Conservation (phyloP, 805 yeast species). For the Barnettozyma pratensis region DNA sequence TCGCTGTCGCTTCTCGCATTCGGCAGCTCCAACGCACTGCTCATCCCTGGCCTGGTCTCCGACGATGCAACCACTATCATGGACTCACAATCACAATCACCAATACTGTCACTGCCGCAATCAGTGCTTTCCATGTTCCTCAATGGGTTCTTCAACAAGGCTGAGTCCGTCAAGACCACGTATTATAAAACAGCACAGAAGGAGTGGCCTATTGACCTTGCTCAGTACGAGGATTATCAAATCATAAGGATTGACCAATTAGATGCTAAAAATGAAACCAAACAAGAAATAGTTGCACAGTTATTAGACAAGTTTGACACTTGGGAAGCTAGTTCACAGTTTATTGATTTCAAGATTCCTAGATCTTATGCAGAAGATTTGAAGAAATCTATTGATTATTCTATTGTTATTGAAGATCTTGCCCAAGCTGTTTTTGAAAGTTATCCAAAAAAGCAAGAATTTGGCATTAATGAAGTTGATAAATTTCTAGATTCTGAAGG, state of each 20-base stretch:
- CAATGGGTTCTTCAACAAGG: neutral
- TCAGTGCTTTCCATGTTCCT: neutral
- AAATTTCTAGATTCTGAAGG: neutral
- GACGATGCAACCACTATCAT: neutral
- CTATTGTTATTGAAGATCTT: constrained; percentile 49
- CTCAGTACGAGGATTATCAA: constrained; percentile 17
- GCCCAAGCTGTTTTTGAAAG: constrained; percentile 54
- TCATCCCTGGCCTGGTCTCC: neutral
- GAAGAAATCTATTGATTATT: constrained; percentile 1
- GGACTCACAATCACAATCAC: neutral
- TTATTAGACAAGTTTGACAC: constrained; percentile 22
- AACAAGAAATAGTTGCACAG: neutral
- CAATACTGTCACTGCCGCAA: neutral
- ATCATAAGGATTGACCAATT: constrained; percentile 13
- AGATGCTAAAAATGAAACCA: neutral
- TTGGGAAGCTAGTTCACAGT: constrained; percentile 47
- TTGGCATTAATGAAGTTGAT: constrained; percentile 6
- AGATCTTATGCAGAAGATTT: constrained; percentile 6
- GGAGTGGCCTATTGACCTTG: constrained; percentile 18
- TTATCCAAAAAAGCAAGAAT: constrained; percentile 31
- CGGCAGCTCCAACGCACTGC: neutral
- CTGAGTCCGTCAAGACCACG: neutral
- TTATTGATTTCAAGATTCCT: constrained; percentile 39
- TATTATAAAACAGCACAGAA: neutral
- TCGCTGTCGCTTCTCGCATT: neutral